phyloP scores from a whole-genome alignment of 495 filamentous ascomycete genomes.

The Haplographium delicatum region DNA sequence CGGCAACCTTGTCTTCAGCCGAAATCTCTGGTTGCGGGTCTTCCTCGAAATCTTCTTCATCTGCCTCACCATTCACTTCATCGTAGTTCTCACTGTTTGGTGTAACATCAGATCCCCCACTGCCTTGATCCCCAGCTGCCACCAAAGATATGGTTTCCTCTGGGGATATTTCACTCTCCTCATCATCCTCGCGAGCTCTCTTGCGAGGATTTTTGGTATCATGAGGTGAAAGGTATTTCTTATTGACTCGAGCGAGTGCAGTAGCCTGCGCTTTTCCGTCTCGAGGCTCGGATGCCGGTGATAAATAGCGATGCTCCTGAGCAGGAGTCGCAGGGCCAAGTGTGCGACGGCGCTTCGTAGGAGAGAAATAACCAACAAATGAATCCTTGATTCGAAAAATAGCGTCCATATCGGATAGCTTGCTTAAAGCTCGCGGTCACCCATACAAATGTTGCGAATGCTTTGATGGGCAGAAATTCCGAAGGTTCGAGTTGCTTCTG shows the following conservation, averaged over 20 bases:
- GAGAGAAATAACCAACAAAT: slow-evolving; percentile 19
- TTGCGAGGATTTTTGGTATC: slow-evolving; percentile 17
- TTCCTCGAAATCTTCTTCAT: slow-evolving; percentile 4
- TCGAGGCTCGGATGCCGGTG: slow-evolving; percentile 17
- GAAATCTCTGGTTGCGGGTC: slow-evolving; percentile 9
- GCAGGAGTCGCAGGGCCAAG: slow-evolving; percentile 12
- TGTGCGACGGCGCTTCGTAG: slow-evolving; percentile 24
- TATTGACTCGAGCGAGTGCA: neutral
- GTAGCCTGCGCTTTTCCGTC: slow-evolving; percentile 11
- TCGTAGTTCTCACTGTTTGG: slow-evolving; percentile 9
- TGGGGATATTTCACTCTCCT: slow-evolving; percentile 4
- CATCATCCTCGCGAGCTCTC: slow-evolving; percentile 13
- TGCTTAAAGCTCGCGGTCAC: neutral
- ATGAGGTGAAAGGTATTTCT: slow-evolving; percentile 13
- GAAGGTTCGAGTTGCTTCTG: neutral
- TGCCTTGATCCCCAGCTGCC: neutral
- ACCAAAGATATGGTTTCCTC: slow-evolving; percentile 15
- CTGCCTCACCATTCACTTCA: slow-evolving; percentile 8
- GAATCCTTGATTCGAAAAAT: slow-evolving; percentile 18
- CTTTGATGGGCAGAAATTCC: neutral
- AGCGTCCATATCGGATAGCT: slow-evolving; percentile 14
- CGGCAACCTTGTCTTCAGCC: slow-evolving; percentile 22
- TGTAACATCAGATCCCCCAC: neutral
- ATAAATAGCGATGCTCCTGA: neutral
- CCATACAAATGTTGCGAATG: neutral